Conservation (phyloP, 2,329 filamentous ascomycete species). For the Knoxdaviesia proteae region DNA sequence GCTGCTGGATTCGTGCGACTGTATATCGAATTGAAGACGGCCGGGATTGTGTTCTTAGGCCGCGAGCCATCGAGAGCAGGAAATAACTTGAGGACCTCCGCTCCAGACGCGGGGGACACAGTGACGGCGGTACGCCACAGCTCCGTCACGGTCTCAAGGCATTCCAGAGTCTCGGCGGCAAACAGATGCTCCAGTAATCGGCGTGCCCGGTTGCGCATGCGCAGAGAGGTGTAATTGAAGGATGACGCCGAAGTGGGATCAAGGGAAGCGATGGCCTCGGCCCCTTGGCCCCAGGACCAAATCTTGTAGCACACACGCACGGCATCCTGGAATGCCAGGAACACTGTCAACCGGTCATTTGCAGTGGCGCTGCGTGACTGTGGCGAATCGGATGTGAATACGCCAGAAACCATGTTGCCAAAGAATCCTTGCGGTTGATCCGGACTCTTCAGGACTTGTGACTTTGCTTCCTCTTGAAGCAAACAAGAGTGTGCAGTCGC, state of each 20-base stretch:
- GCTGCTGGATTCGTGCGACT: conserved; percentile 74
- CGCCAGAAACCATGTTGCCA: conserved; percentile 80
- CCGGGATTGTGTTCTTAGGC: conserved; percentile 78
- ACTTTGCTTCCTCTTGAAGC: conserved; percentile 51
- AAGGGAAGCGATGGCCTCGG: conserved; percentile 29
- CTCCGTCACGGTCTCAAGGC: conserved; percentile 73
- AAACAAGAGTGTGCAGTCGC: conserved; percentile 72
- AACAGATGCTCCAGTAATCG: conserved; percentile 85
- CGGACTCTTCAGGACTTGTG: conserved; percentile 50
- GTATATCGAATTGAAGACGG: conserved; percentile 90
- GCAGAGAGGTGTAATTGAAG: conserved; percentile 74
- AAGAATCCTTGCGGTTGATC: conserved; percentile 78
- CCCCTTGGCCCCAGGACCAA: conserved; percentile 74
- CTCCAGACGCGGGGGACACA: conserved; percentile 12
- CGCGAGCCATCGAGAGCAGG: conserved; percentile 81
- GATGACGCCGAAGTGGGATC: conserved; percentile 56
- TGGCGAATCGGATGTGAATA: conserved; percentile 60
- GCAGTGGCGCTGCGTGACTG: conserved; percentile 69
- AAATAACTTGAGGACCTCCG: conserved; percentile 63
- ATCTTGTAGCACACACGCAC: conserved; percentile 82
- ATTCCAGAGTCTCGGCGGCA: conserved; percentile 77
- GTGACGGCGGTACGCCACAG: conserved; percentile 43
- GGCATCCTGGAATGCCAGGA: conserved; percentile 92
- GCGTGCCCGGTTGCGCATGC: conserved; percentile 75
- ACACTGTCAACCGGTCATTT: conserved; percentile 79